Evolutionary conservation across 495 filamentous ascomycete species (phyloP), one percentile per base, ranked within the genome.

Genomic region (Podospora pseudocomata): DNA sequence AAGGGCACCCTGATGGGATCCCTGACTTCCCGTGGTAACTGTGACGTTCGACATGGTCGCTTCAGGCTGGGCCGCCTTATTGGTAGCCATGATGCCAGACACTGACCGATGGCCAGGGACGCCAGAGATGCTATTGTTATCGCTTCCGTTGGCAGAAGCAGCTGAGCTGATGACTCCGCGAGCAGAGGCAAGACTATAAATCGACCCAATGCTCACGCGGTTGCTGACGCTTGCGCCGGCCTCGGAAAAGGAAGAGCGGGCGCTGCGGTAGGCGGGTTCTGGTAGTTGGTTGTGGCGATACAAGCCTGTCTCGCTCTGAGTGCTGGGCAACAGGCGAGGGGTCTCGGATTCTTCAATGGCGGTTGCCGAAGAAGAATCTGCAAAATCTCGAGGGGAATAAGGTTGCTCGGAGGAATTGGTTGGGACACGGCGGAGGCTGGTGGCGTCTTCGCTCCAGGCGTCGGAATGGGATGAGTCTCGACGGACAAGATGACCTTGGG

Each of bases 121-220:
- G n/a, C 70, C 71, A 5, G 72, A 71, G 34, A 76, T 72, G 65
- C 80, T 79, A 67, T 76, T 76, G 70, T 72, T 76, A 18, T 80
- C 79, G 67, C 80, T 81, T 26, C 80, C 78, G 76, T 74, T 77
- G 32, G 76, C 74, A 32, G 82, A 81, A 26, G 77, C 75, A 66
- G 80, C 74, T 32, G 83, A 80, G 72, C 81, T 77, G 60, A 78
- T 65, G 53, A 79, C 79, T 20, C 79, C 80, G 55, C 86, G 83
- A 49, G 81, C 84, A 7, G 86, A 89, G 63, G 85, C 84, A 1
- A 90, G 71, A 34, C 89, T 90, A 71, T 88, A 89, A 55, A 90
- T 73, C 11, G 89, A 90, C 15, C 88, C 87, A 65, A 88, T 83
- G 60, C 88, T 90, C 75, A 90, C 80, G 30, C 89, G 85, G 71